Base-by-base conservation (phyloP, 202 grass and related monocot species). In the Zizania palustris region DNA sequence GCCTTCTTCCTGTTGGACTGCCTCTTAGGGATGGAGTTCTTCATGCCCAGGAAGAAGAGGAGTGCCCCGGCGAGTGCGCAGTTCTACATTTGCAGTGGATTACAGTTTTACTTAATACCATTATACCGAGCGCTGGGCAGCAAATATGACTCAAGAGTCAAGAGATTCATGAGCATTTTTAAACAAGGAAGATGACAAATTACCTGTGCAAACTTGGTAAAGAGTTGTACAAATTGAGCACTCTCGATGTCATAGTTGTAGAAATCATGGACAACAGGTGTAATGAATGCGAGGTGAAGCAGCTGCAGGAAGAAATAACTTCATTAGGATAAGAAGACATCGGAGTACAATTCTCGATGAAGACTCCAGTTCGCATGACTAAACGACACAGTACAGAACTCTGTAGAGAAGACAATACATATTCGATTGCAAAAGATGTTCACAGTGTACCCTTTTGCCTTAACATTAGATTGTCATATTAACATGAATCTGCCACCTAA, bases 191-290 rank as follows among this genome's bases (percentile, higher is more conserved):
- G 22, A 7, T 59, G 56, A 55, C 62, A 14, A 6, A 3, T 19
- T 71, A 84, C 83, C 85, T 90, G 72, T 62, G 40, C 49, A 14
- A 84, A 94, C 63, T 84, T 86, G 76, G 72, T 62, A 59, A 94
- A 89, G 36, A 84, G 68, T 72, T 82, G 79, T 35, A 74, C 79
- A 51, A 88, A 93, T 46, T 84, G 67, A 19, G 58, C 33, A 42
- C 9, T 79, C 44, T 79, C 85, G 1, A 57, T 73, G 46, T 83
- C 66, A 21, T 79, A 80, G 38, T 90, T 85, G n/a, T 78, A 90
- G 54, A 88, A 93, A 46, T 90, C 85, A 0, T 85, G 74, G 5
- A 93, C 66, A 34, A 83, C 36, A 1, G 79, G 79, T 46, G 82
- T 86, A 37, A 86, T 77, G 57, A 71, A 72, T 9, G 46, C 35